Percentiles rank a stretch among this genome's conserved stretches.
Conservation (phyloP, 805 yeast species). For the Yarrowia sp. region DNA sequence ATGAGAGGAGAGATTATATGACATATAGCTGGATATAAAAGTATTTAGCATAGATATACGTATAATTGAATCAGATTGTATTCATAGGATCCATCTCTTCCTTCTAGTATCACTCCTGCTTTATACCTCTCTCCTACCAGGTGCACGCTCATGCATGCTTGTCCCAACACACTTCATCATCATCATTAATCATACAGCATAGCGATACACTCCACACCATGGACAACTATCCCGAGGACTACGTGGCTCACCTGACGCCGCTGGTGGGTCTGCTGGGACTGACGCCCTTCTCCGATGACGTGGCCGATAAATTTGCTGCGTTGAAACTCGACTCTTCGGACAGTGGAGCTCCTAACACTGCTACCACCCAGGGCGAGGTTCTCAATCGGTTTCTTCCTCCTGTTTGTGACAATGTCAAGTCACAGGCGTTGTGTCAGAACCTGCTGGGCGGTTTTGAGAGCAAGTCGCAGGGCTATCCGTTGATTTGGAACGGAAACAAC, state of each 20-base stretch:
- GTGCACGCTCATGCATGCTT: background rate
- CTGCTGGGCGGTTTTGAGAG: slow-evolving; percentile 17
- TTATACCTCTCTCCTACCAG: background rate
- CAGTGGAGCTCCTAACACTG: background rate
- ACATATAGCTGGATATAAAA: too few relatives aligned
- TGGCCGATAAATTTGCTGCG: background rate
- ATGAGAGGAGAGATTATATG: too few relatives aligned
- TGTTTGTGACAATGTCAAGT: background rate
- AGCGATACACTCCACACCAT: background rate
- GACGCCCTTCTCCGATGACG: slow-evolving; percentile 6
- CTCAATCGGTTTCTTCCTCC: slow-evolving; percentile 23
- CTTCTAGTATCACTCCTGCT: too few relatives aligned
- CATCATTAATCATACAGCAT: background rate
- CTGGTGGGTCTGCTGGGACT: slow-evolving; percentile 10
- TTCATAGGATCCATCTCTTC: too few relatives aligned
- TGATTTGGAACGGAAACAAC: slow-evolving; percentile 17
- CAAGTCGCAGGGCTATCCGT: slow-evolving; percentile 15
- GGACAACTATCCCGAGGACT: slow-evolving; percentile 19
- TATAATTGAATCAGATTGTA: too few relatives aligned
- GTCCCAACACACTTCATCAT: background rate
- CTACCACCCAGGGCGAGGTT: slow-evolving; percentile 5
- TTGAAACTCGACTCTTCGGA: background rate
- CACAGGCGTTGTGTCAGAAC: slow-evolving; percentile 10
- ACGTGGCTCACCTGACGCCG: slow-evolving; percentile 11
- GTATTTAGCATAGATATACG: too few relatives aligned